Evolutionary conservation across 2,329 filamentous ascomycete species (phyloP), one percentile per base, ranked within the genome.

Genomic region (Nigrospora sphaerica): DNA sequence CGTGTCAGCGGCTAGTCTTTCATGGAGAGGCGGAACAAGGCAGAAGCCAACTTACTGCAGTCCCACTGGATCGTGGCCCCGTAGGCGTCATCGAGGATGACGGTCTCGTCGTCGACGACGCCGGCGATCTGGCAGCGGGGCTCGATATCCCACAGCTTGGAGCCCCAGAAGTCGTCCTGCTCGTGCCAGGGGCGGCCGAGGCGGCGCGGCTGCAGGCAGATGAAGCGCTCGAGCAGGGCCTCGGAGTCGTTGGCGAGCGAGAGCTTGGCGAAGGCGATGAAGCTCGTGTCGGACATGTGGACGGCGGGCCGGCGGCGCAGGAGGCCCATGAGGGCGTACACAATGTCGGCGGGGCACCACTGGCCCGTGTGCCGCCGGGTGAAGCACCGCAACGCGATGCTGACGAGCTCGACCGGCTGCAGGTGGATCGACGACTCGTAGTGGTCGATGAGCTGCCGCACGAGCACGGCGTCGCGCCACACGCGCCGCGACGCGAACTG

Each of bases 191-290:
- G 61, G 37, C 65, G 55, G 14, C 60, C 51, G 3, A 54, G 56
- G 4, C 19, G 34, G 3, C 32, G 38, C 1, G 71, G 68, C 1
- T 69, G 53, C 2, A 71, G 57, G 52, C 70, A 73, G 12, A 74
- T 64, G 13, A 75, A 54, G 2, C 70, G 65, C 49, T 71, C 71
- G 1, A 75, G 62, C 2, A 74, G 62, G 16, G 58, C 56, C 33
- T 73, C 64, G 49, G 64, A 69, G 35, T 71, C 69, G 38, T 74
- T 73, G 11, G 67, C 65, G 0, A 74, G 57, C 12, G 68, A 73
- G 5, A 75, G 62, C 32, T 68, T 60, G 6, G 70, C 68, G 45
- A 75, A 74, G 0, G 71, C 72, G 49, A 73, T 66, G 46, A 76
- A 74, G 0, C 59, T 65, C 3, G 65, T 60, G 47, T 75, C 71